Evolutionary conservation across 2,329 filamentous ascomycete genomes (phyloP).

Genomic region (Lachnellula cervina): DNA sequence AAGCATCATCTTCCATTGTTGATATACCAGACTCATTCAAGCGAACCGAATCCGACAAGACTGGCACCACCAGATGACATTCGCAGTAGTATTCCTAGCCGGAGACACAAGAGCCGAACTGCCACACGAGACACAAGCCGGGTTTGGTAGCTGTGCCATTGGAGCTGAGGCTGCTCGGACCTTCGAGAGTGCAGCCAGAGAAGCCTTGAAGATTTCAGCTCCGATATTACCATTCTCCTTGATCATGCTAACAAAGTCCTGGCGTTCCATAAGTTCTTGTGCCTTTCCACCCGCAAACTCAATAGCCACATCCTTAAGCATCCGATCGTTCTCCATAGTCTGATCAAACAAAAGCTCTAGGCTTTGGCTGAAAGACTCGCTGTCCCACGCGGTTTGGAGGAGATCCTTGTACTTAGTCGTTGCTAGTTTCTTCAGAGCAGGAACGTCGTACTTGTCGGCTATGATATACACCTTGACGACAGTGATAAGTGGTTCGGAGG

Average conservation of each 20-base stretch:
- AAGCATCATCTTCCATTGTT: not conserved
- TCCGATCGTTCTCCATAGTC: constrained; percentile 3
- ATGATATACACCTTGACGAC: constrained; percentile 16
- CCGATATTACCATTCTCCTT: constrained; percentile 10
- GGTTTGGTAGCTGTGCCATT: not conserved
- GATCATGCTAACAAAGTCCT: constrained; percentile 10
- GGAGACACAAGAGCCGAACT: not conserved
- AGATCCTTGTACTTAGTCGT: constrained; percentile 8
- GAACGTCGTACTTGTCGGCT: constrained; percentile 21
- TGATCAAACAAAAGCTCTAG: constrained; percentile 11
- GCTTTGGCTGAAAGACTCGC: constrained; percentile 2
- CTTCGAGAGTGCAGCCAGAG: too few species aligned
- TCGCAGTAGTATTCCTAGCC: not conserved
- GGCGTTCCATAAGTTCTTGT: constrained; percentile 6
- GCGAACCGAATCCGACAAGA: not conserved
- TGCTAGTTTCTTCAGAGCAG: constrained; percentile 11
- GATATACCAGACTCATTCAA: not conserved
- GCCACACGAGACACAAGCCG: not conserved
- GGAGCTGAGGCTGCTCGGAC: not conserved
- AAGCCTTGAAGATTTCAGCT: constrained; percentile 4
- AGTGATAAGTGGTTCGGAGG: not conserved
- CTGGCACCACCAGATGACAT: not conserved
- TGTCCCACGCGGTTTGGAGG: constrained; percentile 7
- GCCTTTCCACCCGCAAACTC: constrained; percentile 3
- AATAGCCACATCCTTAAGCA: constrained; percentile 12